Conservation (phyloP, 2,329 filamentous ascomycete species). For the Penicillium glabrum region DNA sequence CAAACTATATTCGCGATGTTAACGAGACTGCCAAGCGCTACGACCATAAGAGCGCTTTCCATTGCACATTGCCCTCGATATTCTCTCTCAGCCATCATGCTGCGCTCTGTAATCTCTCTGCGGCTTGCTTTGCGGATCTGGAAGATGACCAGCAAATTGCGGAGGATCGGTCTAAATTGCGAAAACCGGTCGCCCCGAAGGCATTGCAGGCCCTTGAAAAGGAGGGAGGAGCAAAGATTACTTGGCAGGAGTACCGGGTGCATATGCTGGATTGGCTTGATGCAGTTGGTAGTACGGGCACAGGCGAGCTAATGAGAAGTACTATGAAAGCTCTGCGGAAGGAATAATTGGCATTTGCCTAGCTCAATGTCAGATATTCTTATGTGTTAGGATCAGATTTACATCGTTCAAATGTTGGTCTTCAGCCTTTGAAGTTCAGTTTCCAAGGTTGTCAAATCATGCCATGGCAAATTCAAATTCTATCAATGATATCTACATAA, state of each 20-base stretch:
- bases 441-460: no score
- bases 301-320: slow-evolving; percentile 72
- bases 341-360: slow-evolving; percentile 12
- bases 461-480: not conserved
- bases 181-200: slow-evolving; percentile 64
- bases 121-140: slow-evolving; percentile 48
- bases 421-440: not conserved
- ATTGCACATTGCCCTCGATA: slow-evolving; percentile 37
- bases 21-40: slow-evolving; percentile 35
- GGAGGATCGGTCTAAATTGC: slow-evolving; percentile 26
- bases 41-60: slow-evolving; percentile 31
- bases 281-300: slow-evolving; percentile 61
- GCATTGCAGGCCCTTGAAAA: slow-evolving; percentile 63
- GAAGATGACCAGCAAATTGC: slow-evolving; percentile 44
- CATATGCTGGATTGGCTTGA: slow-evolving; percentile 70
- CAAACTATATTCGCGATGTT: slow-evolving; percentile 42
- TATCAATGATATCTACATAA: not conserved
- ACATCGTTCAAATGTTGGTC: not conserved
- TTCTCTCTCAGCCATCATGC: slow-evolving; percentile 52
- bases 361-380: not conserved
- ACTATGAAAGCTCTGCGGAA: slow-evolving; percentile 75
- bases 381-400: not conserved
- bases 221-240: slow-evolving; percentile 64
- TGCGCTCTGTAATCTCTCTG: slow-evolving; percentile 47
- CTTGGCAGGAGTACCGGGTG: slow-evolving; percentile 73